phyloP scores from a whole-genome alignment of 2,329 filamentous ascomycete genomes.

The Beauveria caledonica region DNA sequence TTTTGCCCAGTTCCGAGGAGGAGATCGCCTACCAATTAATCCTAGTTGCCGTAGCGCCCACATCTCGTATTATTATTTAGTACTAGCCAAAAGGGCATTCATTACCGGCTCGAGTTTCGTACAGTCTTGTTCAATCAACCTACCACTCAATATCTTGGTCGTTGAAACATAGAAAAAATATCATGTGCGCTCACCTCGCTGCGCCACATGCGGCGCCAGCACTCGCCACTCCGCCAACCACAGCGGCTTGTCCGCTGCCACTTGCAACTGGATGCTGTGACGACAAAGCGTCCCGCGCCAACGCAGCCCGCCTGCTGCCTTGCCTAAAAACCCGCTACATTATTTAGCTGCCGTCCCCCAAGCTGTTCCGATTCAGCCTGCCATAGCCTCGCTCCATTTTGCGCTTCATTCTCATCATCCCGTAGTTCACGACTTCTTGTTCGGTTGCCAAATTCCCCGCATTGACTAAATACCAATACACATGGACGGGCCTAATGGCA shows the following conservation, averaged over 20 bases:
- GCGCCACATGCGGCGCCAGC: conserved; percentile 6
- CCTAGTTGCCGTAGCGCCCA: too few species aligned
- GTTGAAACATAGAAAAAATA: too few species aligned
- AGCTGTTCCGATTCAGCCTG: not conserved
- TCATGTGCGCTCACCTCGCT: not conserved
- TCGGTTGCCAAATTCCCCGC: not conserved
- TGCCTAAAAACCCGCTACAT: not conserved
- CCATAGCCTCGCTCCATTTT: not conserved
- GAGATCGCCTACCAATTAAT: too few species aligned
- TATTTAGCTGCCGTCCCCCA: not conserved
- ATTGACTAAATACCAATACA: not conserved
- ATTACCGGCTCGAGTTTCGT: too few species aligned
- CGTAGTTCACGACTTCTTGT: not conserved
- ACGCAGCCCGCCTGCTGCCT: conserved; percentile 8
- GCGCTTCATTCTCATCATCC: not conserved
- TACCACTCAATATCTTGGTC: too few species aligned
- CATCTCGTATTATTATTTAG: too few species aligned
- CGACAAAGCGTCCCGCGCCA: not conserved
- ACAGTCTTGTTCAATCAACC: too few species aligned
- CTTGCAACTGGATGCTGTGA: not conserved
- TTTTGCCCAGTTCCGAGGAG: too few species aligned
- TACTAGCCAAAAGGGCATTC: too few species aligned
- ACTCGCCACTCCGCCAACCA: conserved; percentile 2
- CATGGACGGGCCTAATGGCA: conserved; percentile 25
- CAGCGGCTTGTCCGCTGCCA: not conserved